These are phyloP conservation scores for Solanum rostratum DNA, from an alignment of 257 asterid genomes.

Conservation along the genomic window DNA sequence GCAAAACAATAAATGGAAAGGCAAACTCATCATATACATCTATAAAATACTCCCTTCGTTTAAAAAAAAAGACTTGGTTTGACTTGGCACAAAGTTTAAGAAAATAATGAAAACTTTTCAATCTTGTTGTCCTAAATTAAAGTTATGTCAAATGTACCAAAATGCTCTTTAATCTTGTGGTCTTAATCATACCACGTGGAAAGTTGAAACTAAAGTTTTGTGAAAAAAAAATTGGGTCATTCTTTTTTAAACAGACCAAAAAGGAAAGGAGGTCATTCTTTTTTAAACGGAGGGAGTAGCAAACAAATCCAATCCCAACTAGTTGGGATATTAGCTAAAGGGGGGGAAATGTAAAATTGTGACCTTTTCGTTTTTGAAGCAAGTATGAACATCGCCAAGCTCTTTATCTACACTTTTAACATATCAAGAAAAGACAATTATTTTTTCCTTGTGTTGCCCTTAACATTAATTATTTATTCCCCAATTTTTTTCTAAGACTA, in stretches of 20 bases:
- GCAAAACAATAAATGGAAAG: neutral
- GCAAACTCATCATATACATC: neutral
- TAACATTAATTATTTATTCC: neutral
- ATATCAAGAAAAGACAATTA: neutral
- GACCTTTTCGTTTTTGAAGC: conserved; percentile 90
- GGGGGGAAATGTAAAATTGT: neutral
- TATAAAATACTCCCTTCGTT: neutral
- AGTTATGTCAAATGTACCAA: too few species aligned
- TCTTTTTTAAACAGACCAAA: too few species aligned
- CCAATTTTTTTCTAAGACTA: neutral
- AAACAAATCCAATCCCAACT: neutral
- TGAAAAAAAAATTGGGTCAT: too few species aligned
- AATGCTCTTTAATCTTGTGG: too few species aligned
- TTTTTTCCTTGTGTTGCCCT: neutral
- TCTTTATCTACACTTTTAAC: conserved; percentile 52
- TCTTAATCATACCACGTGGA: too few species aligned
- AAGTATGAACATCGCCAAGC: conserved; percentile 85
- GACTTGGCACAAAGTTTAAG: too few species aligned
- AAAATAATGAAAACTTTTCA: too few species aligned
- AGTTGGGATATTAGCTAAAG: neutral
- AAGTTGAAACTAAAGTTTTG: too few species aligned
- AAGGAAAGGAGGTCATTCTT: too few species aligned
- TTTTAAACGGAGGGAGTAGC: neutral
- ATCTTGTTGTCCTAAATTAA: too few species aligned
- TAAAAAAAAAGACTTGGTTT: too few species aligned